phyloP scores from a whole-genome alignment of 345 rosid genomes.

The Populus davidiana region DNA sequence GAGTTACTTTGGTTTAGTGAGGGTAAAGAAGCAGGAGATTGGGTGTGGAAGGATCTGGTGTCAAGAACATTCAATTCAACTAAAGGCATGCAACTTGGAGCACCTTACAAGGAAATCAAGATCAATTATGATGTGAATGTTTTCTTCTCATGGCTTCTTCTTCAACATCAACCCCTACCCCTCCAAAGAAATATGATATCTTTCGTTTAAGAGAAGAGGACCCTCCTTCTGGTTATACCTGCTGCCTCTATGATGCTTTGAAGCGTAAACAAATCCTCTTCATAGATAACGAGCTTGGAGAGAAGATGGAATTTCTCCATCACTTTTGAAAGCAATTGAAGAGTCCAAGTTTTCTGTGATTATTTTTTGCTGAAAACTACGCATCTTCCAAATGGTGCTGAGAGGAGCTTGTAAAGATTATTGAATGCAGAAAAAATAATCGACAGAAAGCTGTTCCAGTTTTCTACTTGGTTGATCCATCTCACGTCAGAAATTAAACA shows the following conservation, averaged over 20 bases:
- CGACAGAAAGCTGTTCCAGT: background rate
- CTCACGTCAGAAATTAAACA: background rate
- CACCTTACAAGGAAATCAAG: no score
- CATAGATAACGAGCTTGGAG: background rate
- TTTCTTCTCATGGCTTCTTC: background rate
- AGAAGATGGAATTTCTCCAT: background rate
- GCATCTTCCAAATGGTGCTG: background rate
- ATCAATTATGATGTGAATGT: no score
- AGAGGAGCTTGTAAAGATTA: background rate
- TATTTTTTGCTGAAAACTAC: background rate
- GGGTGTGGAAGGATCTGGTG: no score
- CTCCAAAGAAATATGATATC: background rate
- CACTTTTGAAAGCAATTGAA: background rate
- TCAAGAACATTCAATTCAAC: no score
- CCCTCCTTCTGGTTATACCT: background rate
- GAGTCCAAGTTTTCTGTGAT: background rate
- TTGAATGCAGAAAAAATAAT: background rate
- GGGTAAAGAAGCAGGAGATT: no score
- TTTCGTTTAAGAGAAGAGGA: background rate
- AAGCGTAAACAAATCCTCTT: background rate
- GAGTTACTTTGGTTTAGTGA: no score
- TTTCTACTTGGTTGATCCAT: background rate
- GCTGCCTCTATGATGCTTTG: constrained; percentile 1
- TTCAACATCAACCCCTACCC: background rate
- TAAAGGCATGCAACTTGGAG: no score